Evolutionary conservation across 202 grass and related monocot species (phyloP), one percentile per base, ranked within the genome.

Genomic region (Zizania palustris): DNA sequence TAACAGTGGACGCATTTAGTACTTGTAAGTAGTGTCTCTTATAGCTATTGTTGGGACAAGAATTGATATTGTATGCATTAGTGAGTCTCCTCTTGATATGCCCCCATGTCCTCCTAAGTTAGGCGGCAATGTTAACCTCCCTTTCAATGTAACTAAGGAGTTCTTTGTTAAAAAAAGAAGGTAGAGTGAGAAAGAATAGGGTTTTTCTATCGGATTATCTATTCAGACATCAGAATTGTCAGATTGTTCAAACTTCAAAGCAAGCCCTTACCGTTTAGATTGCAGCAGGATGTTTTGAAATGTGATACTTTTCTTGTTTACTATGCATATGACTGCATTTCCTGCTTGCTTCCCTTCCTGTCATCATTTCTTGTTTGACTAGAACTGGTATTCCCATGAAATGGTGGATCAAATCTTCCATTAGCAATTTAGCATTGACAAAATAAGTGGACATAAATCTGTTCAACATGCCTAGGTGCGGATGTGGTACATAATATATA

Each of bases 231-330:
- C 69, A 44, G 3, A 65, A 2, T 75, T 70, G 3, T 70, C 28
- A 79, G 69, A 28, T 42, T n/a, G 20, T 74, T 28, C 28, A 28
- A 28, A 28, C 28, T 61, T 48, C 51, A 7, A 50, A 58, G 40
- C 1, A 33, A 63, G 4, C 3, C 22, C 1, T 16, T 79, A 12
- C 0, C 45, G 41, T 75, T 57, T 84, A 22, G 10, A 37, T n/a
- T n/a, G 16, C 0, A 1, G 28, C 11, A 20, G 16, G 35, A 39
- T 83, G 1, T 73, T 79, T 67, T 55, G 6, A 56, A 28, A 63
- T 63, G 18, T 51, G 57, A 12, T 64, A n/a, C 40, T 46, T 60
- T 68, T 74, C 22, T 61, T 13, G 57, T 63, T 87, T 68, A 56
- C 34, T 36, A 3, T 39, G 58, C 14, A 64, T 81, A 65, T 21